Evolutionary conservation across 768 basidiomycete species (phyloP), one percentile per base, ranked within the genome.

Genomic region (Boletus sensibilis): DNA sequence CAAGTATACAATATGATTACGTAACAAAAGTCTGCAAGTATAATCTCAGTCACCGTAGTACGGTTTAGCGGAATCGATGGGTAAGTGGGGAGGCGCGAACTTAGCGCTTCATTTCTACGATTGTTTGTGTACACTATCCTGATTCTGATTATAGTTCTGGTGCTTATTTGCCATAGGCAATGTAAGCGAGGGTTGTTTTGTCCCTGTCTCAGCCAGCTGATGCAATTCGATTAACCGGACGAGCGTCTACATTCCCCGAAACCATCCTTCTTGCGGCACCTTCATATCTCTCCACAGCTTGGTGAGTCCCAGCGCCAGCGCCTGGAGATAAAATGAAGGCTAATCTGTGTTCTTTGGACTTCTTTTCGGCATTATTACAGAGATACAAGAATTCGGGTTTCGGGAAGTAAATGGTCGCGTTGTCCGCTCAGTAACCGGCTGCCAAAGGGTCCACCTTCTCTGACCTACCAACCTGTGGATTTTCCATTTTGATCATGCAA

Each of bases 401-500:
- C 33, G 39, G 40, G 12, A 27, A 45, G 33, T 29, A 35, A 39
- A 27, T 16, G 16, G 13, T 23, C 11, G 33, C 23, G 4, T 49
- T 38, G 11, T 25, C 44, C 23, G 29, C 39, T 56, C 46, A 51
- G 41, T 56, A 37, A 37, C 40, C 47, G 34, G 38, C n/a, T 39
- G n/a, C 13, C 42, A 43, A 60, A 56, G 52, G 53, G 45, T 51
- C 39, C 45, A 33, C 27, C 27, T 16, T 25, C 29, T 47, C 53
- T 18, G 56, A 38, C 40, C 20, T 29, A 51, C 63, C 65, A 70
- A 70, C 63, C 68, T 65, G 68, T 69, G 53, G 33, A 58, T 41
- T 29, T 42, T 50, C 44, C 44, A 52, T 50, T 45, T 38, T 42
- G 53, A 20, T 39, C 31, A 43, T 35, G 47, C 37, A 61, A 48